phyloP scores from a whole-genome alignment of 352 stramenopile genomes.

The Pythium phragmitis region DNA sequence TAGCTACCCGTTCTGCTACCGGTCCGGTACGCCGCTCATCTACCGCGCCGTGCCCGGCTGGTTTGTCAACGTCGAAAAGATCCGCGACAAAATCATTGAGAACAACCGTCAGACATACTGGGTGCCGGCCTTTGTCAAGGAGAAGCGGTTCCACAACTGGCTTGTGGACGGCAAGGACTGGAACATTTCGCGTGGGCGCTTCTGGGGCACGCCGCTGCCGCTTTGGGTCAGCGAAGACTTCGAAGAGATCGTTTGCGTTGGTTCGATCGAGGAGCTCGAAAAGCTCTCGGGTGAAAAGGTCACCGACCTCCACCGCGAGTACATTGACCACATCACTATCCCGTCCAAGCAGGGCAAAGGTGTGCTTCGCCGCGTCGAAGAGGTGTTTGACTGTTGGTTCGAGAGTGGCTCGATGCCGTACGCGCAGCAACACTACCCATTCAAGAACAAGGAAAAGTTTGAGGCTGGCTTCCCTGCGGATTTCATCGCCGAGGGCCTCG shows the following conservation, averaged over 20 bases:
- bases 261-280: slow-evolving; percentile 96
- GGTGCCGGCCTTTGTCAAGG: slow-evolving; percentile 93
- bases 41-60: slow-evolving; percentile 99
- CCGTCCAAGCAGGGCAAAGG: slow-evolving; percentile 93
- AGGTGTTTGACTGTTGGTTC: slow-evolving; percentile 99
- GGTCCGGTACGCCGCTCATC: slow-evolving; percentile 99
- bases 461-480: slow-evolving; percentile 97
- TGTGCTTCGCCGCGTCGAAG: slow-evolving; percentile 80
- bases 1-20: slow-evolving; percentile 99
- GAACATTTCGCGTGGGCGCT: slow-evolving; percentile 97
- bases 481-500: slow-evolving; percentile 99
- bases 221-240: slow-evolving; percentile 98
- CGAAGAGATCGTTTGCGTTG: slow-evolving; percentile 97
- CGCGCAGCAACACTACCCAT: slow-evolving; percentile 99
- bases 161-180: slow-evolving; percentile 98
- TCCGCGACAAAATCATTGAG: slow-evolving; percentile 94
- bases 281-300: slow-evolving; percentile 92
- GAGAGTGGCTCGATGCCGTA: slow-evolving; percentile 99
- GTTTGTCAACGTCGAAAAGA: slow-evolving; percentile 99
- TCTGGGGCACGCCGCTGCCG: slow-evolving; percentile 99
- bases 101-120: slow-evolving; percentile 89
- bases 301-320: slow-evolving; percentile 97
- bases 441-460: slow-evolving; percentile 99
- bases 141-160: slow-evolving; percentile 99
- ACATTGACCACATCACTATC: slow-evolving; percentile 98